phyloP scores from a whole-genome alignment of 2,329 filamentous ascomycete species.

The Chaetomiaceae sp. region DNA sequence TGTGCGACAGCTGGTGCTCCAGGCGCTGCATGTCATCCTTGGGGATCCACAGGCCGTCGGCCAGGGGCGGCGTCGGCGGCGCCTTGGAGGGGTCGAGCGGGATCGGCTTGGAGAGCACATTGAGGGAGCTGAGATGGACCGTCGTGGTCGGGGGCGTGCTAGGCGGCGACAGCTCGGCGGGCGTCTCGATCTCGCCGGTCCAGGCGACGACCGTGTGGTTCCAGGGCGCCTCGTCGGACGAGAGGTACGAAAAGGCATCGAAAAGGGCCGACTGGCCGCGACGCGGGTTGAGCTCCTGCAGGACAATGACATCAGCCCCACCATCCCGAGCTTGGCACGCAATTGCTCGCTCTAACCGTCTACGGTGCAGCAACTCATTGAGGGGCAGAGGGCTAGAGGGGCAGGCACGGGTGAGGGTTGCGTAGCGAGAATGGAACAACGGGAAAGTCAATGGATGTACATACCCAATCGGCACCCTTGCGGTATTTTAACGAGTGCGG shows the following conservation, averaged over 20 bases:
- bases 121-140: conserved; percentile 51
- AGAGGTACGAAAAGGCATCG: conserved; percentile 82
- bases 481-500: conserved; percentile 54
- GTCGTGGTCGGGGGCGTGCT: conserved; percentile 44
- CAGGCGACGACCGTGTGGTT: conserved; percentile 89
- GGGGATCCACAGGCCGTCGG: conserved; percentile 65
- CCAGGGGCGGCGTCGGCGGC: conserved; percentile 49
- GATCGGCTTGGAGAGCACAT: conserved; percentile 72
- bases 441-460: conserved; percentile 23
- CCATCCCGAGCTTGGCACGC: conserved; percentile 16
- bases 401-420: background rate
- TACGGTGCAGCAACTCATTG: background rate
- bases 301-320: conserved; percentile 24
- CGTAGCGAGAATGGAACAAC: background rate
- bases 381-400: no score
- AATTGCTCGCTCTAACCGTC: no score
- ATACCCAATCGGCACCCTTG: conserved; percentile 56
- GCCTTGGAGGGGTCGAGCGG: conserved; percentile 59
- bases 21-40: conserved; percentile 64
- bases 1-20: conserved; percentile 65
- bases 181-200: conserved; percentile 76
- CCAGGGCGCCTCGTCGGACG: conserved; percentile 78
- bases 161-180: conserved; percentile 41
- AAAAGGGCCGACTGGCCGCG: conserved; percentile 88
- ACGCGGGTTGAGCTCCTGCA: conserved; percentile 65